Percentiles rank a stretch among this genome's conserved stretches.
Evolutionary conservation across 306 rosid species (phyloP).

Genomic region (Amphicarpaea edgeworthii): DNA sequence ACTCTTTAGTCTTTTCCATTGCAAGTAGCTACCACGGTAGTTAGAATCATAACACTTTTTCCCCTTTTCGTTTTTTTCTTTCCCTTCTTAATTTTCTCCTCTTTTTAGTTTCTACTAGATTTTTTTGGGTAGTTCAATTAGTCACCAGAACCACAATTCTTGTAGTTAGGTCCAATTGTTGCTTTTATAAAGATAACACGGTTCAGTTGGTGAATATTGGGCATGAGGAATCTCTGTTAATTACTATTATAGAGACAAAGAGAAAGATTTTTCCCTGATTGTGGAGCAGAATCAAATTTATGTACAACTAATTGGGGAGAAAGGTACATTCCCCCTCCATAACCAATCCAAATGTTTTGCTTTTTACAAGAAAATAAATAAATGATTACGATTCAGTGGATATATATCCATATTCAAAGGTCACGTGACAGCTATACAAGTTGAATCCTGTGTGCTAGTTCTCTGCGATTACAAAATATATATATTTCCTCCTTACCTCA

Average conservation of each 20-base stretch:
- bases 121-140: not conserved
- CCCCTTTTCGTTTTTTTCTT: not conserved
- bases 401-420: slow-evolving; percentile 37
- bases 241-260: slow-evolving; percentile 3
- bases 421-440: slow-evolving; percentile 56
- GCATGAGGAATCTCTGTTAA: slow-evolving; percentile 42
- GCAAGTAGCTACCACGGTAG: slow-evolving; percentile 52
- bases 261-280: slow-evolving; percentile 31
- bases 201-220: slow-evolving; percentile 20
- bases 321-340: not conserved
- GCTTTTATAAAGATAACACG: not conserved
- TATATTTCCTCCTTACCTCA: slow-evolving; percentile 27
- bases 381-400: slow-evolving; percentile 48
- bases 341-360: slow-evolving; percentile 44
- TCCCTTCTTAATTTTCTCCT: not conserved
- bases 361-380: slow-evolving; percentile 36
- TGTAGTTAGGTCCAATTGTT: slow-evolving; percentile 40
- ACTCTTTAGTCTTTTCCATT: slow-evolving; percentile 46
- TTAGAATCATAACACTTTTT: slow-evolving; percentile 45
- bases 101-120: not conserved
- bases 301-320: slow-evolving; percentile 7
- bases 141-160: slow-evolving; percentile 29
- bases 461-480: not conserved
- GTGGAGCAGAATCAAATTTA: slow-evolving; percentile 28
- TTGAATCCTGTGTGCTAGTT: slow-evolving; percentile 6